These are phyloP conservation scores for Phytophthora palmivora DNA, from an alignment of 352 stramenopile genomes.

Conservation along the genomic window DNA sequence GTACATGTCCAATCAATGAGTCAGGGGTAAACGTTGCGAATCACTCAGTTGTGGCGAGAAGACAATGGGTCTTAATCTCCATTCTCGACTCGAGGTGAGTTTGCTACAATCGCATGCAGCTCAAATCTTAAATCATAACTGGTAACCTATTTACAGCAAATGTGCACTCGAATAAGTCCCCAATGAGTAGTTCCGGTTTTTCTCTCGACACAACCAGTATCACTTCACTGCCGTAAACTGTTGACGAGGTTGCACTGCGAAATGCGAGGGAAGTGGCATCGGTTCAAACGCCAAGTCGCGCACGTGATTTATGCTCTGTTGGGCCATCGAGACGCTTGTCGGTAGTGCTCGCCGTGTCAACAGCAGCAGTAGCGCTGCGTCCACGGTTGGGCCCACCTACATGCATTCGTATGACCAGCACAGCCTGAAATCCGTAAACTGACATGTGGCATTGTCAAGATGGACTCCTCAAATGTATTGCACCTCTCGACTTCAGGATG, in stretches of 20 bases:
- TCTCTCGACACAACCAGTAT: neutral
- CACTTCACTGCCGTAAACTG: conserved; percentile 29
- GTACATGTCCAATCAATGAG: no score
- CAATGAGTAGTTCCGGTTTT: neutral
- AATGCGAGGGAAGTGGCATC: conserved; percentile 21
- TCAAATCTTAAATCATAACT: no score
- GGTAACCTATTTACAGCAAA: no score
- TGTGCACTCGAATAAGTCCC: no score
- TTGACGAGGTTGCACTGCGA: conserved; percentile 17
- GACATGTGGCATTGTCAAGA: neutral
- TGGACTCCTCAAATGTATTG: neutral
- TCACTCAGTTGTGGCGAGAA: no score
- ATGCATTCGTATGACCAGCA: neutral
- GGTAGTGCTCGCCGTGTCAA: neutral
- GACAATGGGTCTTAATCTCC: no score
- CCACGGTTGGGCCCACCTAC: no score
- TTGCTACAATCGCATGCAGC: no score
- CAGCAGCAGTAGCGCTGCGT: neutral
- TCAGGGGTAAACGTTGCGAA: no score
- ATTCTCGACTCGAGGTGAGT: no score
- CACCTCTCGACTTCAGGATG: neutral
- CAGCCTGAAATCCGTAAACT: neutral
- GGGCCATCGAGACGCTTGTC: neutral
- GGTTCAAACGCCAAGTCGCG: conserved; percentile 3
- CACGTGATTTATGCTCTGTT: conserved; percentile 10